Evolutionary conservation across 768 basidiomycete species (phyloP).

Genomic region (Rhodotorula paludigena): DNA sequence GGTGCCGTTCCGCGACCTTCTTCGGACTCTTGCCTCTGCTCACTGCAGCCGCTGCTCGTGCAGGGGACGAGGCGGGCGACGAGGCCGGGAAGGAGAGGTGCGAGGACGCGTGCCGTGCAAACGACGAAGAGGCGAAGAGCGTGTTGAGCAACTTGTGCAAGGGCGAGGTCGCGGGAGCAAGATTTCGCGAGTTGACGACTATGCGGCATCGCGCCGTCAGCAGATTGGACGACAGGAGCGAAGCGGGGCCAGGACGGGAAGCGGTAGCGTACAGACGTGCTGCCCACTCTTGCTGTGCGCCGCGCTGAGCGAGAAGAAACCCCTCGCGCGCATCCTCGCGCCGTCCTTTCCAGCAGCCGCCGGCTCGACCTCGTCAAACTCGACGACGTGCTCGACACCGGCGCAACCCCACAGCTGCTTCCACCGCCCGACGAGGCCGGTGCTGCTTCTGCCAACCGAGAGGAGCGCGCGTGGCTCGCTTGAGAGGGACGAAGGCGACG

Average conservation of each 20-base stretch:
- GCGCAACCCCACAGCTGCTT: conserved; percentile 32
- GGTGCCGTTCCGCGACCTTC: conserved; percentile 57
- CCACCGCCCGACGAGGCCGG: conserved; percentile 29
- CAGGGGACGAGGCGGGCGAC: background rate
- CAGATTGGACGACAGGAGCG: background rate
- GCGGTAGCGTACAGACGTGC: conserved; percentile 62
- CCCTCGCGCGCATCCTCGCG: conserved; percentile 58
- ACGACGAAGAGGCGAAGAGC: conserved; percentile 53
- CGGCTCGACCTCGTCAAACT: conserved; percentile 50
- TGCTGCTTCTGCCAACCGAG: background rate
- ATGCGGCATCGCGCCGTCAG: background rate
- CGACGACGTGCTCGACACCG: conserved; percentile 21
- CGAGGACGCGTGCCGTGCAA: conserved; percentile 32
- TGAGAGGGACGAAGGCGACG: background rate
- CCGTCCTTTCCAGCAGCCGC: conserved; percentile 52
- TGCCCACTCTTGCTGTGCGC: conserved; percentile 62
- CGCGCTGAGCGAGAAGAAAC: conserved; percentile 54
- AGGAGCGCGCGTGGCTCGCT: conserved; percentile 8
- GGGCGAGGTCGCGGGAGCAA: conserved; percentile 56
- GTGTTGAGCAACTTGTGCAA: conserved; percentile 65
- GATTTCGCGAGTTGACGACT: conserved; percentile 77
- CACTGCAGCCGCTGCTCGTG: no score
- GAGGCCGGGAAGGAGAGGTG: conserved; percentile 15
- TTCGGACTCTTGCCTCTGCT: conserved; percentile 34
- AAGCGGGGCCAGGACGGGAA: background rate